Conservation (phyloP, 139 green algal genomes). For the Chlorella ohadii region DNA sequence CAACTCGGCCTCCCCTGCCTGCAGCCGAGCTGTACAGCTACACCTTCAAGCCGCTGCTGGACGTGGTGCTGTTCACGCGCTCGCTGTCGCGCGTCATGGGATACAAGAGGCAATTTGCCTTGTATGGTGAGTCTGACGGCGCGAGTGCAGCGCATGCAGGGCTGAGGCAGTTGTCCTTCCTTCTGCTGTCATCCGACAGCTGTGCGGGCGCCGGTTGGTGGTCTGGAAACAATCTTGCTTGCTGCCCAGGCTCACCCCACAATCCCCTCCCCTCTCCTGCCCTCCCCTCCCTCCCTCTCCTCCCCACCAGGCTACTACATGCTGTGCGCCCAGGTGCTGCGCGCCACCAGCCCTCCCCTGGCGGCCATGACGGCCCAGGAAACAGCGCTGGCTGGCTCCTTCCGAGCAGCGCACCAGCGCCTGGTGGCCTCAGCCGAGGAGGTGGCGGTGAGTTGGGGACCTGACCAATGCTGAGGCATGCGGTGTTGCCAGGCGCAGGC, state of each 20-base stretch:
- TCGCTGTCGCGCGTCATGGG: conserved; percentile 86
- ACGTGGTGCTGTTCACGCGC: conserved; percentile 95
- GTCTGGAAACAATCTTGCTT: too few species aligned
- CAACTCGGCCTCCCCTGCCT: too few species aligned
- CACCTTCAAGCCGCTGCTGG: conserved; percentile 96
- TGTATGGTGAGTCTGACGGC: neutral
- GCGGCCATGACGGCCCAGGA: conserved; percentile 88
- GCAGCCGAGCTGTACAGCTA: conserved; percentile 87
- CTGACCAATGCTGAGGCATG: neutral
- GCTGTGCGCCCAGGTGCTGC: conserved; percentile 71
- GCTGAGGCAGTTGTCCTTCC: too few species aligned
- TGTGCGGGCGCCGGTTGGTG: too few species aligned
- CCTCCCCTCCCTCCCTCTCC: conserved; percentile 45
- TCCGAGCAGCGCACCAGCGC: conserved; percentile 64
- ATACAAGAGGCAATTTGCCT: conserved; percentile 78
- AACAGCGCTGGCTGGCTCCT: conserved; percentile 72
- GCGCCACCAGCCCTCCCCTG: conserved; percentile 84
- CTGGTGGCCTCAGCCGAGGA: conserved; percentile 83
- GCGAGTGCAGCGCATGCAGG: neutral
- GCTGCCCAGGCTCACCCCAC: neutral
- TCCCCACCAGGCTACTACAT: conserved; percentile 71
- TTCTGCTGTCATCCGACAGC: too few species aligned
- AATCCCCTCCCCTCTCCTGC: neutral
- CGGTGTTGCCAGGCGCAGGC: too few species aligned
- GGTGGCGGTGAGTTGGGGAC: conserved; percentile 59